phyloP scores from a whole-genome alignment of 106 monocot genomes.

The Posidonia australis region DNA sequence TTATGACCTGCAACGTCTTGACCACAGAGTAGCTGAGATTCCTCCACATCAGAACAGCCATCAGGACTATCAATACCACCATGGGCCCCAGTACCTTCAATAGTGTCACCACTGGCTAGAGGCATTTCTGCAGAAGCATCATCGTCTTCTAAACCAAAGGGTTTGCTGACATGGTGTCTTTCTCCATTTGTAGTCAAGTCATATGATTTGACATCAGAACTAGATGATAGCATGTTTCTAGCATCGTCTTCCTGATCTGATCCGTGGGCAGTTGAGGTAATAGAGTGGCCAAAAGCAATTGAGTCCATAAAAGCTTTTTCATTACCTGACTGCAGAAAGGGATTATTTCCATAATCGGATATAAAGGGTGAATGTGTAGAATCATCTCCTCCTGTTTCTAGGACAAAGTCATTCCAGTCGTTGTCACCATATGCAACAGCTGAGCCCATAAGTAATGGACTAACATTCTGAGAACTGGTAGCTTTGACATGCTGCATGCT shows the following conservation, averaged over 20 bases:
- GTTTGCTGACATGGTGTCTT: neutral
- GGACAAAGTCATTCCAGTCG: constrained; percentile 21
- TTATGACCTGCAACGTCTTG: neutral
- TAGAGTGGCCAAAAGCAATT: neutral
- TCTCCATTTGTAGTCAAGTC: neutral
- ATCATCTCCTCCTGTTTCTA: constrained; percentile 6
- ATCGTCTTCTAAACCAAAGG: neutral
- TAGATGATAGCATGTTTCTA: neutral
- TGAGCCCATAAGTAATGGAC: constrained; percentile 18
- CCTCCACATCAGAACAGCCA: neutral
- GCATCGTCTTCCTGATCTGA: neutral
- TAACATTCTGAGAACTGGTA: neutral
- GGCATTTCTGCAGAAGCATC: neutral
- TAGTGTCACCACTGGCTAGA: neutral
- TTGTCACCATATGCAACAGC: constrained; percentile 19
- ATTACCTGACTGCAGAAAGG: neutral
- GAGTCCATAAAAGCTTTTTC: neutral
- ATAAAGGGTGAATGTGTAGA: neutral
- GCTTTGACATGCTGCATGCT: neutral
- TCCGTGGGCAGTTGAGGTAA: neutral
- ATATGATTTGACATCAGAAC: neutral
- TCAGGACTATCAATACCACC: neutral
- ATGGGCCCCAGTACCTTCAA: too few relatives aligned
- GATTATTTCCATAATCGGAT: neutral
- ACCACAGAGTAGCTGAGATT: too few relatives aligned